These are phyloP conservation scores for Tolypocladium inflatum DNA, from an alignment of 2,329 filamentous ascomycete species.

Conservation along the genomic window DNA sequence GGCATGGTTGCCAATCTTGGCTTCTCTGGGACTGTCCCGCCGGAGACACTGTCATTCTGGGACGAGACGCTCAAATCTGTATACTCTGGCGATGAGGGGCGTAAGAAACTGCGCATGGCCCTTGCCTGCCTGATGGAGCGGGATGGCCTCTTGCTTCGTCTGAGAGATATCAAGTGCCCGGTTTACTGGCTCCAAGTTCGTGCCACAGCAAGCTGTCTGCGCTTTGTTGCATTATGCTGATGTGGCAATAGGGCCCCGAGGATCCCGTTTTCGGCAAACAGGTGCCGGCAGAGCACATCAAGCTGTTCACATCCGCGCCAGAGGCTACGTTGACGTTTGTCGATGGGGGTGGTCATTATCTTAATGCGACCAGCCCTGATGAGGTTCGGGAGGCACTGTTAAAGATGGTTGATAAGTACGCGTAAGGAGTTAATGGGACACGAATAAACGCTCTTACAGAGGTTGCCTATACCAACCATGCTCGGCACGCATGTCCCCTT, in stretches of 20 bases:
- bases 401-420: slow-evolving; percentile 27
- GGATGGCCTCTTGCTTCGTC: slow-evolving; percentile 35
- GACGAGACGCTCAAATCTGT: slow-evolving; percentile 31
- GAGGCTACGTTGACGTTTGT: slow-evolving; percentile 33
- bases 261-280: slow-evolving; percentile 32
- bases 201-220: background rate
- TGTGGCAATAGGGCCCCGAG: slow-evolving; percentile 27
- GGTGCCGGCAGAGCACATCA: slow-evolving; percentile 37
- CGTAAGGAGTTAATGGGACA: background rate
- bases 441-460: background rate
- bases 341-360: slow-evolving; percentile 36
- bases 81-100: slow-evolving; percentile 39
- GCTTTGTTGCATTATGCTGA: background rate
- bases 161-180: slow-evolving; percentile 38
- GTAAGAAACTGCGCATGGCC: slow-evolving; percentile 37
- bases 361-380: slow-evolving; percentile 37
- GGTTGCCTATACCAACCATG: too few species aligned
- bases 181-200: slow-evolving; percentile 42
- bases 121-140: slow-evolving; percentile 33
- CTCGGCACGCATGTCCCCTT: too few species aligned
- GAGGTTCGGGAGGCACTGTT: slow-evolving; percentile 36
- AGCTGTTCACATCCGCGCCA: slow-evolving; percentile 35
- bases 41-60: slow-evolving; percentile 34
- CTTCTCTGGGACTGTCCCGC: slow-evolving; percentile 29
- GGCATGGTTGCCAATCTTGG: slow-evolving; percentile 34